phyloP scores from a whole-genome alignment of 208 protist species.

The Leishmania tropica region DNA sequence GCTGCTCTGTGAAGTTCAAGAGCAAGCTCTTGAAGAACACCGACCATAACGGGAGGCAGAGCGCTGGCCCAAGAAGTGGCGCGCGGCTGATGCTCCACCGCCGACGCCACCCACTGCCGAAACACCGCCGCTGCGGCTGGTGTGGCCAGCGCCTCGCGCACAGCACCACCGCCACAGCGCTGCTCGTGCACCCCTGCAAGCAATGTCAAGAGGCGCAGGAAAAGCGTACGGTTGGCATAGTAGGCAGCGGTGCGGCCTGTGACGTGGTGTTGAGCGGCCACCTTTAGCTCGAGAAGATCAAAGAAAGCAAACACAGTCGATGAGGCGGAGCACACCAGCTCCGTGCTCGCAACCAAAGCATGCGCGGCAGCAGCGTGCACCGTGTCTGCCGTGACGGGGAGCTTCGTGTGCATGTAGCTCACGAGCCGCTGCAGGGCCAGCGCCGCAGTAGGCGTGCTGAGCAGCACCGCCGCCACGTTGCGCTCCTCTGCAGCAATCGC shows the following conservation, averaged over 20 bases:
- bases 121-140: conserved; percentile 20
- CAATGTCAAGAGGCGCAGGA: conserved; percentile 44
- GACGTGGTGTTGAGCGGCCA: conserved; percentile 21
- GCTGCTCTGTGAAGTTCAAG: conserved; percentile 14
- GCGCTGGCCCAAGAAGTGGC: not conserved
- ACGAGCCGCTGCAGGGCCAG: conserved; percentile 39
- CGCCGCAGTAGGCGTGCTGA: conserved; percentile 27
- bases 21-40: conserved; percentile 19
- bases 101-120: conserved; percentile 13
- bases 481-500: conserved; percentile 31
- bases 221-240: conserved; percentile 43
- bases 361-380: conserved; percentile 49
- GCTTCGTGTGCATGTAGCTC: conserved; percentile 40
- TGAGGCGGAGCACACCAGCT: not conserved
- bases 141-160: conserved; percentile 2
- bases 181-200: conserved; percentile 25
- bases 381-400: conserved; percentile 34
- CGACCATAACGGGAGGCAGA: conserved; percentile 14
- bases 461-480: conserved; percentile 40
- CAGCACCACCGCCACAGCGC: not conserved
- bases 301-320: conserved; percentile 21
- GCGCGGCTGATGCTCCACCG: not conserved
- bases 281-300: conserved; percentile 36
- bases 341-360: conserved; percentile 20
- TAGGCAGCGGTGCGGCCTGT: conserved; percentile 13